phyloP scores from a whole-genome alignment of 257 asterid genomes.

The Penstemon newberryi region DNA sequence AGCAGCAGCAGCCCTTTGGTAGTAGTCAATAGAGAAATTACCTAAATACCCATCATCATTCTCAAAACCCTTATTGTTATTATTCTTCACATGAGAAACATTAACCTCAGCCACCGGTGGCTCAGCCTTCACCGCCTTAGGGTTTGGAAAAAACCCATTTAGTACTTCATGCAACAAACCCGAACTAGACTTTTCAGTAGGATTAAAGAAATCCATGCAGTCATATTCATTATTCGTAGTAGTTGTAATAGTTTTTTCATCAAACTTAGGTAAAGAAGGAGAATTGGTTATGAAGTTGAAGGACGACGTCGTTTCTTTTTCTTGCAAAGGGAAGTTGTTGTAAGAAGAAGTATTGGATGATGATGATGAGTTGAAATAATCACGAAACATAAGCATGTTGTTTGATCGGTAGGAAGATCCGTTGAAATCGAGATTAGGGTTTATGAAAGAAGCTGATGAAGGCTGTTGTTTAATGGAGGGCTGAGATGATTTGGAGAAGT shows the following conservation, averaged over 20 bases:
- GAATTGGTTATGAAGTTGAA: constrained; percentile 20
- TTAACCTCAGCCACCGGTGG: neutral
- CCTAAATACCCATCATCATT: neutral
- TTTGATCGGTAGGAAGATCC: constrained; percentile 11
- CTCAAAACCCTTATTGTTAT: neutral
- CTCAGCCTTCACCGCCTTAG: neutral
- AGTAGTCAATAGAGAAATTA: neutral
- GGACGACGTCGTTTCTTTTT: constrained; percentile 24
- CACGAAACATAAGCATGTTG: constrained; percentile 49
- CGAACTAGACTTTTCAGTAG: constrained; percentile 41
- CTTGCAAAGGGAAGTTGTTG: constrained; percentile 26
- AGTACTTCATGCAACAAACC: constrained; percentile 46
- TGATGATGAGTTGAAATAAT: constrained; percentile 34
- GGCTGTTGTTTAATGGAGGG: constrained; percentile 33
- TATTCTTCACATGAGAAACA: neutral
- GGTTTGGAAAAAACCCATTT: constrained; percentile 37
- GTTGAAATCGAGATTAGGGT: constrained; percentile 39
- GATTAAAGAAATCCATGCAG: constrained; percentile 53
- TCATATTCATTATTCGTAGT: constrained; percentile 19
- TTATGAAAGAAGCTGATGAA: constrained; percentile 21
- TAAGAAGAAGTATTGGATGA: neutral
- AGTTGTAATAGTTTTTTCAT: neutral
- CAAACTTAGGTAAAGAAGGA: constrained; percentile 4
- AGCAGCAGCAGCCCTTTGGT: neutral
- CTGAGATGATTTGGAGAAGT: constrained; percentile 38